Base-by-base conservation (phyloP, 2,329 filamentous ascomycete genomes). In the Neofusicoccum parvum region DNA sequence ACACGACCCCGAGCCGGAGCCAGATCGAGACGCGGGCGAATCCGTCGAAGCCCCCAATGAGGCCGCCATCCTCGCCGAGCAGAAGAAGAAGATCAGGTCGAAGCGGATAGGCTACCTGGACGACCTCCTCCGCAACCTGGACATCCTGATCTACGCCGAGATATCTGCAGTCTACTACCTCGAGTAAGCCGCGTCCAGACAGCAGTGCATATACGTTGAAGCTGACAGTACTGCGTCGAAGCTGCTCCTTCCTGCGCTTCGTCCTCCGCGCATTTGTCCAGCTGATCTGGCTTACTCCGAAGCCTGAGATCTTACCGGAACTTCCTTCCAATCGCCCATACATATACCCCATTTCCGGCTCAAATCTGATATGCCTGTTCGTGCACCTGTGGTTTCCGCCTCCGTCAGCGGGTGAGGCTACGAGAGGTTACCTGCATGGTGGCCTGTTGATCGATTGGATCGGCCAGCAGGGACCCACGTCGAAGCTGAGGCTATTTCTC, bases 391-490 rank as follows among this genome's bases (percentile, higher is more conserved):
- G 75, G 6, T 75, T 75, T 54, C 68, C 71, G 32, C 74, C 76
- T 6, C 81, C 81, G 1, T 71, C 77, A 3, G 82, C 80, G 2
- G 80, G 80, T 34, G 82, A 83, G 68, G 79, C 79, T 20, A 83
- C 81, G 5, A 71, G 81, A 69, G 81, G 80, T 36, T 88, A 88
- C 72, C 76, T 88, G 12, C 86, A 89, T 71, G 87, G 87, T 5
- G 86, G 87, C 2, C 69, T 89, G 58, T 81, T 87, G 69, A 86
- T 90, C 71, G 87, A 89, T 74, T 88, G 89, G 71, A 85, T 89
- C 62, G 87, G 87, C 15, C 85, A 88, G 73, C 80, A 83, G 69
- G 84, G 83, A 2, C 86, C 86, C 2, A 81, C 83, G 3, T 83
- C 84, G 62, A 84, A 83, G 71, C 73, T 82, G 54, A 80, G 81